These are phyloP conservation scores for Aspergillus hortae DNA, from an alignment of 2,329 filamentous ascomycete species.

Conservation along the genomic window DNA sequence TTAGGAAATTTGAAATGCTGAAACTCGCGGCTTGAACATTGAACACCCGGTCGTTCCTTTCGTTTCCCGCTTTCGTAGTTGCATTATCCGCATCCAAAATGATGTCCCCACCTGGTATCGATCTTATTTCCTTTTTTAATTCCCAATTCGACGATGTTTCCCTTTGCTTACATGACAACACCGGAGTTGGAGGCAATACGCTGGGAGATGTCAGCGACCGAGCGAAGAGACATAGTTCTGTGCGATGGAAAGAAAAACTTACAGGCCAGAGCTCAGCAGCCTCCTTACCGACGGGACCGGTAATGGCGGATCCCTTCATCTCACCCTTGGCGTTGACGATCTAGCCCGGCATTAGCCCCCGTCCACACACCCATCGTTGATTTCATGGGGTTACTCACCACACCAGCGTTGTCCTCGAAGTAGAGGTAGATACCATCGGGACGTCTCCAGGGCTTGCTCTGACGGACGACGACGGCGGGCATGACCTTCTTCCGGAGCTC, in stretches of 20 bases:
- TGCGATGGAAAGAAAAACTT: slow-evolving; percentile 43
- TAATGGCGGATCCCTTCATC: slow-evolving; percentile 99
- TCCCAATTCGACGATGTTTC: slow-evolving; percentile 7
- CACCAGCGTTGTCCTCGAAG: slow-evolving; percentile 99
- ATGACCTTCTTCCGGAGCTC: slow-evolving; percentile 99
- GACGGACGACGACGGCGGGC: slow-evolving; percentile 97
- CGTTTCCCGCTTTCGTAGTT: slow-evolving; percentile 7
- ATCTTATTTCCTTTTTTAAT: slow-evolving; percentile 10
- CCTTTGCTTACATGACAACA: slow-evolving; percentile 89
- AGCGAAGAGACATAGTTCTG: neutral
- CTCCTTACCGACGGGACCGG: slow-evolving; percentile 98
- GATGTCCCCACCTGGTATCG: slow-evolving; percentile 11
- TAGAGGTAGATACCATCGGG: slow-evolving; percentile 98
- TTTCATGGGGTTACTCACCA: slow-evolving; percentile 61
- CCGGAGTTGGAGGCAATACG: slow-evolving; percentile 99
- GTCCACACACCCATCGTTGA: neutral
- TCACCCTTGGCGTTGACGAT: slow-evolving; percentile 99
- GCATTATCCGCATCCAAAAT: slow-evolving; percentile 7
- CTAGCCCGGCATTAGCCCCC: slow-evolving; percentile 42
- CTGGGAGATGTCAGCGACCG: slow-evolving; percentile 40
- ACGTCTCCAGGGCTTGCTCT: slow-evolving; percentile 99
- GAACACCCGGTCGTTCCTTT: slow-evolving; percentile 6
- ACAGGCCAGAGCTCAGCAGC: slow-evolving; percentile 99
- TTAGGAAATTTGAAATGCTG: slow-evolving; percentile 7
- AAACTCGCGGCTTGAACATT: slow-evolving; percentile 3